Conservation (phyloP, 2,329 filamentous ascomycete genomes). For the Penicillium oxalicum region DNA sequence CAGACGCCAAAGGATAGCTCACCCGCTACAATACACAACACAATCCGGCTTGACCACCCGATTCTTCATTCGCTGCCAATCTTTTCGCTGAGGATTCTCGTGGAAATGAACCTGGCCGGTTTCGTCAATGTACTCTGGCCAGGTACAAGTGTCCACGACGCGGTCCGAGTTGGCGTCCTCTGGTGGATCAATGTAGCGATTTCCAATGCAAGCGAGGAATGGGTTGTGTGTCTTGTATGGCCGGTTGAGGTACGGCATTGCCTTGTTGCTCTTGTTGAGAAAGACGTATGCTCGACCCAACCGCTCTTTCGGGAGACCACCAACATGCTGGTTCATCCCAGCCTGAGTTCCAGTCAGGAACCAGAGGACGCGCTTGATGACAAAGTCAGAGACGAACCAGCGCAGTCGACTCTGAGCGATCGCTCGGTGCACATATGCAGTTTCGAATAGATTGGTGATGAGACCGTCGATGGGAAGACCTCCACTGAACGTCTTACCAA, state of each 20-base stretch:
- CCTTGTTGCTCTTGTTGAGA: slow-evolving; percentile 14
- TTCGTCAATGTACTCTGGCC: slow-evolving; percentile 11
- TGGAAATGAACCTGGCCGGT: slow-evolving; percentile 10
- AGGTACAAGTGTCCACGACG: slow-evolving; percentile 13
- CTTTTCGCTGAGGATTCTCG: slow-evolving; percentile 6
- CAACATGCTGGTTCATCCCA: slow-evolving; percentile 13
- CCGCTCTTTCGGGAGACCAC: slow-evolving; percentile 9
- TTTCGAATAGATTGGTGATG: slow-evolving; percentile 14
- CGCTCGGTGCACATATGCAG: slow-evolving; percentile 10
- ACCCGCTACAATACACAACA: slow-evolving; percentile 13
- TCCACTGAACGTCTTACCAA: slow-evolving; percentile 10
- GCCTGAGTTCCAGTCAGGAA: slow-evolving; percentile 12
- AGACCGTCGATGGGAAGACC: slow-evolving; percentile 12
- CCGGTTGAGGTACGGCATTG: slow-evolving; percentile 14
- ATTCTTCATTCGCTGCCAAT: slow-evolving; percentile 12
- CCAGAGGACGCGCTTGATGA: slow-evolving; percentile 12
- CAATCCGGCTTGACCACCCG: slow-evolving; percentile 7
- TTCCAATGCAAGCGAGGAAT: slow-evolving; percentile 9
- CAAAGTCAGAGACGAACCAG: slow-evolving; percentile 11
- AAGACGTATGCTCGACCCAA: slow-evolving; percentile 11
- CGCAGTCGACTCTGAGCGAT: slow-evolving; percentile 9
- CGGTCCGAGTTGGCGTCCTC: slow-evolving; percentile 11
- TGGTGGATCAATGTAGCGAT: slow-evolving; percentile 12
- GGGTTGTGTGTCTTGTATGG: slow-evolving; percentile 11
- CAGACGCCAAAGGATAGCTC: background rate